These are phyloP conservation scores for Aphanocladium album DNA, from an alignment of 2,329 filamentous ascomycete genomes.

Conservation along the genomic window DNA sequence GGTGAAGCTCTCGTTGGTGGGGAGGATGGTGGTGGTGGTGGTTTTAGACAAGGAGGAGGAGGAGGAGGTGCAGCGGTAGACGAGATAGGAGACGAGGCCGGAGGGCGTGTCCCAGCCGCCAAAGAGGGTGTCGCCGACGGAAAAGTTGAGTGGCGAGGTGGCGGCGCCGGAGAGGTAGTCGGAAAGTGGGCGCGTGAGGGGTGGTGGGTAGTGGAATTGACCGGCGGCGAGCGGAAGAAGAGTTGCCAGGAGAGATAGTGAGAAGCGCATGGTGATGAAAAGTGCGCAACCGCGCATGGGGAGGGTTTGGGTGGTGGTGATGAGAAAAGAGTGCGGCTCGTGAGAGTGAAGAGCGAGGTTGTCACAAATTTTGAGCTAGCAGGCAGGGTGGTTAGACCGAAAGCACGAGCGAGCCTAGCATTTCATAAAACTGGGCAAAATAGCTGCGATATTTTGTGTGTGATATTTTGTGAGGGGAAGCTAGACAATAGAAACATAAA, in stretches of 20 bases:
- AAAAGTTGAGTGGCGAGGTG: slow-evolving; percentile 4
- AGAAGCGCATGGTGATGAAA: neutral
- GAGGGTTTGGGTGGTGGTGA: neutral
- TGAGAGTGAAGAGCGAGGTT: no score
- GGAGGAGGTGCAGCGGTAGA: neutral
- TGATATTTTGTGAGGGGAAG: no score
- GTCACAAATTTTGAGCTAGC: no score
- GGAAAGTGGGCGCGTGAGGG: neutral
- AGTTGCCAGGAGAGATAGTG: neutral
- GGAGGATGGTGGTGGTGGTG: neutral
- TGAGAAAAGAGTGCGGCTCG: no score
- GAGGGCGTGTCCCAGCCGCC: slow-evolving; percentile 1
- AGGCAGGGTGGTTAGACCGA: no score
- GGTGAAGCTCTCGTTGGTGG: neutral
- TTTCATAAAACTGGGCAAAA: no score
- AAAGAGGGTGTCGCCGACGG: slow-evolving; percentile 3
- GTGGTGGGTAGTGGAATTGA: slow-evolving; percentile 2
- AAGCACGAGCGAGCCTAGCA: no score
- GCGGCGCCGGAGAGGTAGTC: neutral
- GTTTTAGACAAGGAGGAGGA: neutral
- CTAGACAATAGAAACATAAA: no score
- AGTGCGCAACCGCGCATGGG: neutral
- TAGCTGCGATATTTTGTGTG: no score
- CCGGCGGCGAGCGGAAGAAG: neutral
- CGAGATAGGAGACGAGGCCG: neutral